Evolutionary conservation across 805 yeast species (phyloP), one percentile per base, ranked within the genome.

Genomic region (Ogataea siamensis): DNA sequence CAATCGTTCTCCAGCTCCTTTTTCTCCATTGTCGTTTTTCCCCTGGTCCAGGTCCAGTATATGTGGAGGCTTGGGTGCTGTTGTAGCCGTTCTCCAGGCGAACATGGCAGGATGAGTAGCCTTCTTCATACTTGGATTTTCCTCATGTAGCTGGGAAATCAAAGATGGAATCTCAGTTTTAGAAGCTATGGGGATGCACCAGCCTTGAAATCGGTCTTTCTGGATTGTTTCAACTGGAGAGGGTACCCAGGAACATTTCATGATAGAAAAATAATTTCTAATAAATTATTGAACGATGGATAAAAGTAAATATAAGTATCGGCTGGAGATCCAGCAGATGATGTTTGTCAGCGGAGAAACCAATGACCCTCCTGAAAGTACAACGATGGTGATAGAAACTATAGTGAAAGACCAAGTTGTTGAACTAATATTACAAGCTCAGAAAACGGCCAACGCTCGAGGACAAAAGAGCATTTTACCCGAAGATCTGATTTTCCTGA

Each of bases 341-440:
- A 93, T 93, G 99, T 93, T 93, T 68, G 99, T 93, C 39, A 74
- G 83, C 39, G 99, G 99, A 2, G 98, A 93, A 59, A 78, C 93
- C 0, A 86, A 85, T 50, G 99, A 93, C 53, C 94, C 98, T 2
- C 95, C 97, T 0, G 74, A 83, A 11, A 95, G 86, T 47, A 87
- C 97, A 0, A 85, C 96, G 0, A 79, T 91, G n/a, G 64, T 93
- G 37, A 87, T 91, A 28, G 99, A 93, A 58, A 98, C 93, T 56
- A 87, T 93, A 31, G 98, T 93, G 2, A 72, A 94, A 30, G 93
- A 93, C 1, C 99, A 93, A 60, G 98, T 93, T 24, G 81, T 89
- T 28, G 96, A 91, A 54, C 78, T 93, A 33, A 64, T 73, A 8
- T 50, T 82, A 13, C 93, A 85, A 53, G 79, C 95, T 5, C 79